Base-by-base conservation (phyloP, 2,329 filamentous ascomycete species). In the Scorias spongiosa region DNA sequence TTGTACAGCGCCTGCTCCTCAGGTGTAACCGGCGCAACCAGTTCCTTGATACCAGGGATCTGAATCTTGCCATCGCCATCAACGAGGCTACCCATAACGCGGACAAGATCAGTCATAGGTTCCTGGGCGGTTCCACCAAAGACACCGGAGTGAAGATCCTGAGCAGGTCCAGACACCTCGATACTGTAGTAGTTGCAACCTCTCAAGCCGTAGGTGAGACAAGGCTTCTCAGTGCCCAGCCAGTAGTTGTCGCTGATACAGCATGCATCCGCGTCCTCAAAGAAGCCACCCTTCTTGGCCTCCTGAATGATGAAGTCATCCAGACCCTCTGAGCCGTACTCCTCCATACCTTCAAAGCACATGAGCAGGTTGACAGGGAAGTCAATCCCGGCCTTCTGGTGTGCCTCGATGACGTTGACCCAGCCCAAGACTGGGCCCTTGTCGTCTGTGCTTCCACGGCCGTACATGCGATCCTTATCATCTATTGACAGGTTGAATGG, bases 231-330 rank as follows among this genome's bases (percentile, higher is more conserved):
- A 5, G 91, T 96, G 46, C 91, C 91, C 36, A 98, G 80, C 91
- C 91, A 98, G 78, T 98, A 98, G 75, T 98, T 98, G 67, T 98
- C 91, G 40, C 86, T 94, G 62, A 98, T 98, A 69, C 91, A 98
- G 48, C 96, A 86, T 5, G 88, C 91, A 54, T 98, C 91, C 30
- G 87, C 80, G 57, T 95, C 89, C 58, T 86, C 86, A 70, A 98
- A 98, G 72, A 81, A 96, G 57, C 84, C 83, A 46, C 57, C 57
- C 7, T 55, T 54, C 69, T 93, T 86, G 52, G 83, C 87, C 68
- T 98, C 91, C 40, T 76, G 80, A 53, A 83, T 74, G 66, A 98
- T 95, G 53, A 96, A 83, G 55, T 94, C 89, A 59, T 98, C 91
- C 44, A 98, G 74, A 32, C 91, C 91, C 63, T 96, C 89, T 0